These are phyloP conservation scores for carrot (Daucus carota) DNA, from an alignment of 129 eudicot genomes.

Conservation along the genomic window DH1_v3.0 NC_030382.2:55098001-55098500, in stretches of 20 bases:
- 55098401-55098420: conserved; percentile 70
- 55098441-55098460: conserved; percentile 41
- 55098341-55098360: conserved; percentile 43
- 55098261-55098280: conserved; percentile 85
- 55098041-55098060: conserved; percentile 99
- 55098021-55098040: conserved; percentile 84
- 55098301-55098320: conserved; percentile 46
- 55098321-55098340: conserved; percentile 88
- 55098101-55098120: conserved; percentile 90
- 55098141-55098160: conserved; percentile 79
- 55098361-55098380: conserved; percentile 78
- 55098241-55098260: conserved; percentile 82
- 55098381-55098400: conserved; percentile 90
- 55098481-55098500: not conserved
- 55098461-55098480: conserved; percentile 12
- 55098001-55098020: conserved; percentile 94
- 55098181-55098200: conserved; percentile 52
- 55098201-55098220: conserved; percentile 64
- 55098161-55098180: conserved; percentile 70
- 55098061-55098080: conserved; percentile 83
- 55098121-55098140: conserved; percentile 82
- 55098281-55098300: conserved; percentile 86
- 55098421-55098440: conserved; percentile 38
- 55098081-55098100: conserved; percentile 71
- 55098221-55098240: conserved; percentile 89